These are phyloP conservation scores for Penicillium decumbens DNA, from an alignment of 2,329 filamentous ascomycete genomes.

Conservation along the genomic window DNA sequence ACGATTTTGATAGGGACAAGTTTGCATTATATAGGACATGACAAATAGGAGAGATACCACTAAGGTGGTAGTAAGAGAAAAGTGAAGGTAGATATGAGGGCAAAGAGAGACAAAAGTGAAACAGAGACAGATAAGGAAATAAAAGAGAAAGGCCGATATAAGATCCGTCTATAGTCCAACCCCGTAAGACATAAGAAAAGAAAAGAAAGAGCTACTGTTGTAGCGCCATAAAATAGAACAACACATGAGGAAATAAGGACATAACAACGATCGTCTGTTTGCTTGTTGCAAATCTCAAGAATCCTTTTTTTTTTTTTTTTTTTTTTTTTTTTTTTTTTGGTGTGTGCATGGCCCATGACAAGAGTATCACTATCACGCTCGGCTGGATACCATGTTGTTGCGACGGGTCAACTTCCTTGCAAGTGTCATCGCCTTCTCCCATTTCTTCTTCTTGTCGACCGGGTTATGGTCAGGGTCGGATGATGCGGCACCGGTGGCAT, in stretches of 20 bases:
- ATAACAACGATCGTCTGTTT: background rate
- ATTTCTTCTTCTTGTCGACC: constrained; percentile 23
- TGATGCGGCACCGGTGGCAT: constrained; percentile 12
- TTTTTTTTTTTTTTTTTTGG: constrained; percentile 1
- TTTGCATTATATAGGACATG: background rate
- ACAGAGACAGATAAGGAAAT: constrained; percentile 5
- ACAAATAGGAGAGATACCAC: background rate
- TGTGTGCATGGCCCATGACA: too few species aligned
- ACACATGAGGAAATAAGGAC: background rate
- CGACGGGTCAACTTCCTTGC: constrained; percentile 28
- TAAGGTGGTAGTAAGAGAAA: background rate
- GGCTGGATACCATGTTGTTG: constrained; percentile 21
- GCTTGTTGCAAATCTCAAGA: background rate
- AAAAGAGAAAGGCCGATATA: constrained; percentile 1
- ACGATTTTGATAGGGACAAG: background rate
- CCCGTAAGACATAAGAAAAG: constrained; percentile 1
- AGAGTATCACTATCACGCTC: constrained; percentile 12
- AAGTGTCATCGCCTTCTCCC: constrained; percentile 28
- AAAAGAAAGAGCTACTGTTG: background rate
- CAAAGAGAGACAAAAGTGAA: background rate
- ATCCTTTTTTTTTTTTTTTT: constrained; percentile 1
- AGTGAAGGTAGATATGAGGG: background rate
- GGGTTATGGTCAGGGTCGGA: constrained; percentile 7
- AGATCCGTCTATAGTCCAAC: constrained; percentile 1
- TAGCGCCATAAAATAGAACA: background rate